These are phyloP conservation scores for Escallonia rubra DNA, from an alignment of 129 eudicot genomes.

Conservation along the genomic window DNA sequence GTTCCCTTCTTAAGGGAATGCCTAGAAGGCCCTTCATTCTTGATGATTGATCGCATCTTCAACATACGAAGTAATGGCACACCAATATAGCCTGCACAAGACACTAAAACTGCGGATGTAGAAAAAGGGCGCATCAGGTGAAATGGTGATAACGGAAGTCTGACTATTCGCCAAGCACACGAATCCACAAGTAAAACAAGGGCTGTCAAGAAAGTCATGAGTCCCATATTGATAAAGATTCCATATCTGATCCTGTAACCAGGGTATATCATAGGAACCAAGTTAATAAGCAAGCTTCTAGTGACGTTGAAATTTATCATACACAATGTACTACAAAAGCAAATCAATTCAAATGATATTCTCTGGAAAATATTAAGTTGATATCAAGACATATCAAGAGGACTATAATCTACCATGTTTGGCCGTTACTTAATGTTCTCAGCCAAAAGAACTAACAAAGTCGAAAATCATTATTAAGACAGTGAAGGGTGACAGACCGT, in stretches of 20 bases:
- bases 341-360: neutral
- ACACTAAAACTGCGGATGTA: conserved; percentile 51
- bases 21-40: conserved; percentile 45
- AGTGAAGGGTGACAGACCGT: too few species aligned
- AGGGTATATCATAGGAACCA: conserved; percentile 1
- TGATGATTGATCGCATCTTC: conserved; percentile 44
- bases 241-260: conserved; percentile 73
- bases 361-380: neutral
- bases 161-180: conserved; percentile 89
- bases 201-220: conserved; percentile 48
- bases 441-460: too few species aligned
- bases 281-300: neutral
- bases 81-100: conserved; percentile 73
- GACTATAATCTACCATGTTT: neutral
- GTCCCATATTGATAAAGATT: conserved; percentile 57
- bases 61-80: conserved; percentile 72
- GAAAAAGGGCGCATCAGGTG: conserved; percentile 66
- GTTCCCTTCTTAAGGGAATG: conserved; percentile 62
- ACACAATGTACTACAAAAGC: neutral
- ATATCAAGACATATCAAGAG: neutral
- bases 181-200: conserved; percentile 74
- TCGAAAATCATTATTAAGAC: too few species aligned
- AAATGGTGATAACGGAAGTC: conserved; percentile 73
- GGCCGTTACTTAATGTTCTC: too few species aligned
- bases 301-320: neutral